Evolutionary conservation across 2,329 filamentous ascomycete species (phyloP), one percentile per base, ranked within the genome.

Genomic region (Fusarium agapanthi): DNA sequence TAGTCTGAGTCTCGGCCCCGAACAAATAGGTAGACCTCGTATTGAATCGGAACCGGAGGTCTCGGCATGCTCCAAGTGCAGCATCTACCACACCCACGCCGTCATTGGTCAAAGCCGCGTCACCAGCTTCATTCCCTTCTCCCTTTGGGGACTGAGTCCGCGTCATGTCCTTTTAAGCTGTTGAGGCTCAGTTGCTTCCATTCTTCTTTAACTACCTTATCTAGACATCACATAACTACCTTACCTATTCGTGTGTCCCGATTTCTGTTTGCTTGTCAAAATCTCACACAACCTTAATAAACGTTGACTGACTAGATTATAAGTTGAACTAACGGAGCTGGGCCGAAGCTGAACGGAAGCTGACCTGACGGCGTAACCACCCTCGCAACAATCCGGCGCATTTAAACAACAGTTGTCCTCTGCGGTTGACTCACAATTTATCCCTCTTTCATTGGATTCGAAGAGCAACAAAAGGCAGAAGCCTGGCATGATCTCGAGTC

Each of bases 81-180:
- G 71, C 69, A 66, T 59, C 64, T 58, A 61, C 65, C 59, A 70
- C 65, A 71, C 48, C 44, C n/a, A 54, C 35, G 13, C 67, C 44
- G 28, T 34, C 54, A 74, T 73, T 73, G 71, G 71, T 34, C 59
- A 32, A 60, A 56, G 60, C 71, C 71, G 71, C 71, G 71, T 74
- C 71, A 74, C 71, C 64, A 61, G 71, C 71, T 69, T 74, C 53
- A 62, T 50, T 38, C 61, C 63, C 47, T 53, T 61, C 59, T 61
- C 61, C 53, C 44, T 48, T 69, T 47, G 67, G 61, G 55, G 70
- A 35, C 61, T 28, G 53, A 73, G 70, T 73, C 71, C 71, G 50
- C 71, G 71, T 74, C 71, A 74, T 74, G 56, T 48, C 47, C 45
- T 28, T 45, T 53, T 47, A 22, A 47, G 30, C 53, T 28, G 34